Evolutionary conservation across 2,329 filamentous ascomycete species (phyloP).

Genomic region (Calonectria henricotiae): DNA sequence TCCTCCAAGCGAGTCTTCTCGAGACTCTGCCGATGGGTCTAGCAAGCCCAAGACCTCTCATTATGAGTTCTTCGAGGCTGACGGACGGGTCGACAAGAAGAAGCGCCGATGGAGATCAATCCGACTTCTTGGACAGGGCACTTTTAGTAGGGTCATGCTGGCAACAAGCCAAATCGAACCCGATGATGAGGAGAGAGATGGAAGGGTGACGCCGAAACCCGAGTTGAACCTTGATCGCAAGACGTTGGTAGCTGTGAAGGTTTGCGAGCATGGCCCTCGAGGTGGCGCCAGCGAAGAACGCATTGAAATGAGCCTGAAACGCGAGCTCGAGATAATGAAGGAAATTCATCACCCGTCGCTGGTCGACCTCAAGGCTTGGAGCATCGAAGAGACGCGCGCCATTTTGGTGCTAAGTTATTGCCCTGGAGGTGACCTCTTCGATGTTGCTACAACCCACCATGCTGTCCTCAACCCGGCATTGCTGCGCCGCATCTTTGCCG

Average conservation of each 20-base stretch:
- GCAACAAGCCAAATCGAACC: slow-evolving; percentile 83
- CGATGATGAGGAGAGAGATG: slow-evolving; percentile 62
- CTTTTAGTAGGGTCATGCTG: slow-evolving; percentile 94
- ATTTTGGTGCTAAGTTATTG: slow-evolving; percentile 93
- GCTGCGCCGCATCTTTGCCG: slow-evolving; percentile 89
- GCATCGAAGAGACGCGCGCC: slow-evolving; percentile 85
- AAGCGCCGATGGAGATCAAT: slow-evolving; percentile 85
- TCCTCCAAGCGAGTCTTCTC: slow-evolving; percentile 82
- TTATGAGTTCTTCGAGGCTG: slow-evolving; percentile 80
- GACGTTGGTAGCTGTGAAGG: slow-evolving; percentile 92
- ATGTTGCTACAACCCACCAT: slow-evolving; percentile 84
- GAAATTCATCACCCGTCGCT: slow-evolving; percentile 90
- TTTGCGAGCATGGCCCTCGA: slow-evolving; percentile 94
- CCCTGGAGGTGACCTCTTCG: slow-evolving; percentile 94
- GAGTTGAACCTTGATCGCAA: slow-evolving; percentile 71
- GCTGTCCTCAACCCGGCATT: slow-evolving; percentile 78
- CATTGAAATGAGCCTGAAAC: slow-evolving; percentile 92
- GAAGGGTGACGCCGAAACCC: slow-evolving; percentile 53
- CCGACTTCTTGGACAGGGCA: slow-evolving; percentile 89
- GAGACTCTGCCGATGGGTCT: slow-evolving; percentile 60
- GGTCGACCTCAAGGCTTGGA: slow-evolving; percentile 93
- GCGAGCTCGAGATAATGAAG: slow-evolving; percentile 95
- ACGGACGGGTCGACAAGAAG: slow-evolving; percentile 78
- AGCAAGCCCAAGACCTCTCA: slow-evolving; percentile 62
- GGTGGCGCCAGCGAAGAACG: slow-evolving; percentile 95